Conservation (phyloP, 805 yeast genomes). For the Pichia exigua region DNA sequence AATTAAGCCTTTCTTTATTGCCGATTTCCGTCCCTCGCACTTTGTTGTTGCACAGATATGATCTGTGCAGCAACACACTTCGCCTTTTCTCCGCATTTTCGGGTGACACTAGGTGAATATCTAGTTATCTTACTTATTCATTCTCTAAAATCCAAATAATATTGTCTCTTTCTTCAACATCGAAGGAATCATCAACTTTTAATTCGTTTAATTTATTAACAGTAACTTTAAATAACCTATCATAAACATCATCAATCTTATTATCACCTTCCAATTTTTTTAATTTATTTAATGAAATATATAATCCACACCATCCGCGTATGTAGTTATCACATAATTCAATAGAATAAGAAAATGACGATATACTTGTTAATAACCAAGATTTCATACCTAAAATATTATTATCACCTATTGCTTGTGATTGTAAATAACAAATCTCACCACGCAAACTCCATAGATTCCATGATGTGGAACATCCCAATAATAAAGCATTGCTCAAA, state of each 20-base stretch:
- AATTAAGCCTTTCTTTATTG: no score
- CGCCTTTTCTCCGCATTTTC: no score
- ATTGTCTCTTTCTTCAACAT: conserved; percentile 30
- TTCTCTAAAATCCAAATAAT: conserved; percentile 26
- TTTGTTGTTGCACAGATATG: no score
- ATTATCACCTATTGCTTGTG: background rate
- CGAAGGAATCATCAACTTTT: conserved; percentile 19
- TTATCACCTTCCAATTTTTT: background rate
- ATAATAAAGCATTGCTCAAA: conserved; percentile 56
- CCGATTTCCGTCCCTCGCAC: no score
- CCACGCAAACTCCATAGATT: conserved; percentile 60
- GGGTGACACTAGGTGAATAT: no score
- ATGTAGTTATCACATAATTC: conserved; percentile 66
- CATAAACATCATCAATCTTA: conserved; percentile 6
- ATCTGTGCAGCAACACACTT: no score
- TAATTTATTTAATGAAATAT: conserved; percentile 11
- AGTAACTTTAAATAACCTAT: conserved; percentile 32
- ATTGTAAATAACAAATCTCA: conserved; percentile 30
- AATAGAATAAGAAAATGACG: conserved; percentile 40
- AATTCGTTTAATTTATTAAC: conserved; percentile 30
- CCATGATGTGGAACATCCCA: conserved; percentile 37
- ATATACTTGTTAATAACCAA: conserved; percentile 10
- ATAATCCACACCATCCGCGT: conserved; percentile 43
- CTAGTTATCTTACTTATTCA: background rate
- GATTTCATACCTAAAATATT: background rate